Evolutionary conservation across 2,329 filamentous ascomycete species (phyloP).

Genomic region (Claviceps fusiformis): DNA sequence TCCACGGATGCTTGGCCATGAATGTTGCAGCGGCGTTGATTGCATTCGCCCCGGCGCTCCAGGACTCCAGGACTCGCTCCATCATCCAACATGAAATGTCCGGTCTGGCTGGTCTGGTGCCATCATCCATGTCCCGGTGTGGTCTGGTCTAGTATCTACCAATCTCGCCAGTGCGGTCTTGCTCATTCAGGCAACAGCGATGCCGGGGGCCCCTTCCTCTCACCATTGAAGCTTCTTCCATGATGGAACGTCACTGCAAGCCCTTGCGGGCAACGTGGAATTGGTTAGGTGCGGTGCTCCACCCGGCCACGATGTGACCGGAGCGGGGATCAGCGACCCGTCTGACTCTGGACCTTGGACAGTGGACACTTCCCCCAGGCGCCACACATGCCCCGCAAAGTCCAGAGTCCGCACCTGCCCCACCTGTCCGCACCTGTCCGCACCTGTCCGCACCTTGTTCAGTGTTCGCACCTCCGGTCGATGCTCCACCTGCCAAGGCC

Average conservation of each 20-base stretch:
- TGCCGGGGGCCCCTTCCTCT: not conserved
- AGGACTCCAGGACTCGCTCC: too few species aligned
- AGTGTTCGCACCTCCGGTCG: not conserved
- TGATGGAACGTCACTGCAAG: slow-evolving; percentile 14
- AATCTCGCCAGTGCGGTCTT: slow-evolving; percentile 1
- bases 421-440: too few species aligned
- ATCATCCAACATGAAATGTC: too few species aligned
- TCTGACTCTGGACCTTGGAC: not conserved
- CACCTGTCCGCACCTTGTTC: not conserved
- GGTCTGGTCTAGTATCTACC: not conserved
- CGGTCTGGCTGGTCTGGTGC: not conserved
- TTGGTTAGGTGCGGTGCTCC: not conserved
- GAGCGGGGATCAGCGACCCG: not conserved
- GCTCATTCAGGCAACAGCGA: slow-evolving; percentile 2
- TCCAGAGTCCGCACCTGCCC: too few species aligned
- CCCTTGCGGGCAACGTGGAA: not conserved
- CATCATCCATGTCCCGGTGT: not conserved
- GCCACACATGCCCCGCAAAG: not conserved
- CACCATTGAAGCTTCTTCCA: not conserved
- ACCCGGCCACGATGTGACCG: not conserved
- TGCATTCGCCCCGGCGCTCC: too few species aligned
- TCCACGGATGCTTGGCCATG: not conserved
- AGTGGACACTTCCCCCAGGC: not conserved
- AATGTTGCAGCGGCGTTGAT: not conserved
- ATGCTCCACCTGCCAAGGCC: not conserved